Evolutionary conservation across 805 yeast species (phyloP), one percentile per base, ranked within the genome.

Genomic region (Metschnikowia bowlesiae): DNA sequence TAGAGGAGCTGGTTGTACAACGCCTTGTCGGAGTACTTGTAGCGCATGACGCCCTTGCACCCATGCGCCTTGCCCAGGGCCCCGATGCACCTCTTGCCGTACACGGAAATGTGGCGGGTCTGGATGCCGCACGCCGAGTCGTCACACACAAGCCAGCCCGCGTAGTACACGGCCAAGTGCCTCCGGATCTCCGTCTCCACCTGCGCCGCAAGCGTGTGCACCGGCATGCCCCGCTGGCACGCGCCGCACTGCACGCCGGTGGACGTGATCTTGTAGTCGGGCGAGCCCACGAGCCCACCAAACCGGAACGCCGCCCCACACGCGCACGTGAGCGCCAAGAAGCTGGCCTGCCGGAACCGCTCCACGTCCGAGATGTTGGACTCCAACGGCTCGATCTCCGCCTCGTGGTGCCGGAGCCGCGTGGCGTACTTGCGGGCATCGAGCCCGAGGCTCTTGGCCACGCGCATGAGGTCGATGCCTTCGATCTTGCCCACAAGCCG

Each of bases 31-130:
- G 83, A 74, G 64, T 87, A 94, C 51, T 76, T 78, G 66, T 83
- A 87, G 52, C 81, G 74, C 89, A 90, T 85, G 9, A 85, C 81
- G 36, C 98, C 97, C 60, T 87, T 85, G 62, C 88, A 83, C 18
- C 82, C 82, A 55, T 72, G 77, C 1, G 84, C 82, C 39, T 71
- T 76, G 2, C 88, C 88, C 60, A 76, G 78, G 51, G 66, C 66
- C 39, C 88, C 86, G 52, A 89, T 75, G 66, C 98, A 90, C 57
- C 92, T 78, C 58, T 84, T 82, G 47, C 98, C 98, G 62, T 88
- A 89, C 4, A 91, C 97, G 18, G 91, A 82, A 26, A 94, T 78
- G 62, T 91, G 96, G 54, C 96, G 77, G 0, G 97, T 91, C 13
- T 76, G 75, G 47, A 81, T 74, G 1, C 87, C 88, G 70, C 98